phyloP scores from a whole-genome alignment of 2,329 filamentous ascomycete genomes.

The Huntiella decipiens region DNA sequence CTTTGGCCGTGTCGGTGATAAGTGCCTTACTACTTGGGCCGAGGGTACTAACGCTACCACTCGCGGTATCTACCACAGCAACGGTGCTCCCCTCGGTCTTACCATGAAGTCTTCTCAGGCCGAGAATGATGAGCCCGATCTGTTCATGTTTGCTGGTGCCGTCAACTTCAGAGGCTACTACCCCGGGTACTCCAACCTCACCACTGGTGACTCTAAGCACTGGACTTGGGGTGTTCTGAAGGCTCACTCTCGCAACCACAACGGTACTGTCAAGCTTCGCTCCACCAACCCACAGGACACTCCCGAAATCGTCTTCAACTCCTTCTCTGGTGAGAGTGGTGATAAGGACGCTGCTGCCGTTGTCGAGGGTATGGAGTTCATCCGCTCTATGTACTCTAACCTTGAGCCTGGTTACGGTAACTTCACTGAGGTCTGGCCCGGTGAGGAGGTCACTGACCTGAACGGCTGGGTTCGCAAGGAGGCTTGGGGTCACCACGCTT shows the following conservation, averaged over 20 bases:
- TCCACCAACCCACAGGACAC: conserved; percentile 42
- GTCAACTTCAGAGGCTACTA: conserved; percentile 37
- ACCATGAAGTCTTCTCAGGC: conserved; percentile 10
- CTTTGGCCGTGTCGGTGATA: conserved; percentile 10
- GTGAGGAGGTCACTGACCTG: conserved; percentile 12
- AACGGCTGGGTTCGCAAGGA: conserved; percentile 20
- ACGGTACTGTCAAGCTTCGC: conserved; percentile 41
- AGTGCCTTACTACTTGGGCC: conserved; percentile 7
- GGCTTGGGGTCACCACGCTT: conserved; percentile 38
- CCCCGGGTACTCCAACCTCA: conserved; percentile 30
- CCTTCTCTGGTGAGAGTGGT: conserved; percentile 27
- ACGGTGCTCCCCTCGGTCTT: conserved; percentile 12
- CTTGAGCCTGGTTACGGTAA: conserved; percentile 13
- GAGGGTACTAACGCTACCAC: conserved; percentile 1
- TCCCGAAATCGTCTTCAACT: conserved; percentile 43
- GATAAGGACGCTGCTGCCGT: conserved; percentile 25
- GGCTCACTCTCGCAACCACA: conserved; percentile 32
- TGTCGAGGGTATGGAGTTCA: conserved; percentile 18
- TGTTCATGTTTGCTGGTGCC: conserved; percentile 35
- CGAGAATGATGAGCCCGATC: conserved; percentile 24
- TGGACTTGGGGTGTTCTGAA: conserved; percentile 30
- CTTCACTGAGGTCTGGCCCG: conserved; percentile 9
- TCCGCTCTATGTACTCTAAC: conserved; percentile 14
- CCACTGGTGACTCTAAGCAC: conserved; percentile 23
- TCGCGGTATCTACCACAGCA: conserved; percentile 11